Conservation (phyloP, 805 yeast species). For the Candida sithepensis region DNA sequence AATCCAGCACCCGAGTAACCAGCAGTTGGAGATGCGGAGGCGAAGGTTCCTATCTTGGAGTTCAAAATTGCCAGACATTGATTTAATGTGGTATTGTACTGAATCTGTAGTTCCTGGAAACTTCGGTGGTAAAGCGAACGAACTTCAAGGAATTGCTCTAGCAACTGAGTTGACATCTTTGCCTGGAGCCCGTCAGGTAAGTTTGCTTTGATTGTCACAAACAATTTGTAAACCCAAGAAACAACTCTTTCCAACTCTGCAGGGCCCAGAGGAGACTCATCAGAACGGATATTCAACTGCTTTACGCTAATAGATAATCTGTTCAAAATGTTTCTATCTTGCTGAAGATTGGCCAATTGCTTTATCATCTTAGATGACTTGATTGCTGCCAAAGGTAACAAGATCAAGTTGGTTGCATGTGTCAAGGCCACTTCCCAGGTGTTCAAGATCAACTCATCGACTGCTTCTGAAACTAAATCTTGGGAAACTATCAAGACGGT, state of each 20-base stretch:
- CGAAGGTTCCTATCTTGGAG: background rate
- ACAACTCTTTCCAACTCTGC: conserved; percentile 14
- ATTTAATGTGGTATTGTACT: conserved; percentile 5
- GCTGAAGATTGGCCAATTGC: background rate
- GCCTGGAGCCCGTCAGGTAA: conserved; percentile 6
- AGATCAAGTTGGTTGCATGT: background rate
- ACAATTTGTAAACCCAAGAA: conserved; percentile 18
- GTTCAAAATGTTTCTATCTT: background rate
- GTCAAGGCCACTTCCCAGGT: conserved; percentile 3
- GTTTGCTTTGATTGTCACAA: conserved; percentile 7
- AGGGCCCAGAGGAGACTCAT: background rate
- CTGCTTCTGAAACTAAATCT: background rate
- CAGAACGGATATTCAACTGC: background rate
- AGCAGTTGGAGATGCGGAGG: background rate
- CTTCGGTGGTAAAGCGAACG: conserved; percentile 5
- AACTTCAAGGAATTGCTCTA: conserved; percentile 6
- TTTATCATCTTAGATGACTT: conserved; percentile 1
- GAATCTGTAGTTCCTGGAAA: conserved; percentile 10
- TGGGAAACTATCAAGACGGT: background rate
- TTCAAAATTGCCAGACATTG: conserved; percentile 4
- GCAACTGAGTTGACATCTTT: conserved; percentile 5
- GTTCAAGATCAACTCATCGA: conserved; percentile 3
- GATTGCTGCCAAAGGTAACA: conserved; percentile 4
- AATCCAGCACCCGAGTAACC: conserved; percentile 1
- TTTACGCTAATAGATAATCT: background rate